A percentile compares a stretch with the other conserved stretches of the same genome.
Evolutionary conservation across 495 filamentous ascomycete genomes (phyloP).

Genomic region (Lophiostoma macrostomum): DNA sequence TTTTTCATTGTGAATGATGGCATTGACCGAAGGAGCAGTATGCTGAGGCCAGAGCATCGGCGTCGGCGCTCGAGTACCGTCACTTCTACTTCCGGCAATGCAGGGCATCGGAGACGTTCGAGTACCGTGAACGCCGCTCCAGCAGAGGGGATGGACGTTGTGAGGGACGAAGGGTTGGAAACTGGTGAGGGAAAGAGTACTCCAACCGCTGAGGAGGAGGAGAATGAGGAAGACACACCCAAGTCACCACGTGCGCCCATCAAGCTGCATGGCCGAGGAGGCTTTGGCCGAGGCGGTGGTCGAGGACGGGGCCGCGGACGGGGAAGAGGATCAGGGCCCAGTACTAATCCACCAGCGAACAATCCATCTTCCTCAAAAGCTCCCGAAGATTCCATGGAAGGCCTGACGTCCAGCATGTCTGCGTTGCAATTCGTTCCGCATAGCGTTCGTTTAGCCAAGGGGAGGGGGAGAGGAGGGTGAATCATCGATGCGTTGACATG

Average conservation of each 20-base stretch:
- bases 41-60: conserved; percentile 59
- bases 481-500: neutral
- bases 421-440: conserved; percentile 22
- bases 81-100: neutral
- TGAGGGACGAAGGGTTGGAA: neutral
- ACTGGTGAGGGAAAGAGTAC: neutral
- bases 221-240: conserved; percentile 2
- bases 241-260: conserved; percentile 1
- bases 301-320: neutral
- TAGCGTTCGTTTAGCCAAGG: conserved; percentile 6
- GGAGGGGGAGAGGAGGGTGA: neutral
- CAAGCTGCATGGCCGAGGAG: conserved; percentile 12
- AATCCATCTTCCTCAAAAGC: neutral
- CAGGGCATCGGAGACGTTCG: neutral
- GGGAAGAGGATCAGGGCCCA: too few species aligned
- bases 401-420: conserved; percentile 22
- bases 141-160: conserved; percentile 3
- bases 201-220: conserved; percentile 1
- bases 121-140: conserved; percentile 6
- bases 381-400: conserved; percentile 7
- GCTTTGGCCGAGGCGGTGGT: neutral
- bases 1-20: conserved; percentile 85
- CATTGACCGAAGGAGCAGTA: conserved; percentile 75
- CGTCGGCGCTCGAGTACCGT: conserved; percentile 27
- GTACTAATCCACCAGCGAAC: too few species aligned